Conservation (phyloP, 2,329 filamentous ascomycete species). For the Botryosphaeria dothidea region DNA sequence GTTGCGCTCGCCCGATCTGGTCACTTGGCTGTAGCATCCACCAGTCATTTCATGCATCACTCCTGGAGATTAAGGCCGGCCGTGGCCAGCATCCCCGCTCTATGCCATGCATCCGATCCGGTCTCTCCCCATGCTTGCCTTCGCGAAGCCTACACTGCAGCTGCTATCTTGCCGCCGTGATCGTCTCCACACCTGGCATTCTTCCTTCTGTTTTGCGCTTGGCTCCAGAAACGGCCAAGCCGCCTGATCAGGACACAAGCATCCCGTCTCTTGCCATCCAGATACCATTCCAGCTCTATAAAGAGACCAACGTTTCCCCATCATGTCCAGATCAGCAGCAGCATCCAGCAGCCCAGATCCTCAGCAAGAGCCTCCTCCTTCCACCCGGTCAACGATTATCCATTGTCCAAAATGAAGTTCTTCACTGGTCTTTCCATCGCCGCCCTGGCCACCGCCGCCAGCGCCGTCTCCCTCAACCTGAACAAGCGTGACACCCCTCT, state of each 20-base stretch:
- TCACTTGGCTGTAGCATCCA: neutral
- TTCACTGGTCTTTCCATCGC: neutral
- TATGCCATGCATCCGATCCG: neutral
- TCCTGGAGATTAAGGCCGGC: constrained; percentile 9
- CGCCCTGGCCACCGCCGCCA: neutral
- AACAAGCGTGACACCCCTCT: constrained; percentile 11
- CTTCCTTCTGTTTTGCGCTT: constrained; percentile 13
- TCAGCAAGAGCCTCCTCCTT: neutral
- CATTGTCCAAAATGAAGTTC: constrained; percentile 10
- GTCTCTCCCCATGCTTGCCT: neutral
- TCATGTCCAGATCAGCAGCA: neutral
- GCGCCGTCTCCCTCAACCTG: constrained; percentile 1
- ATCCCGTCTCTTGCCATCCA: neutral
- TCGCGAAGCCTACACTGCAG: neutral
- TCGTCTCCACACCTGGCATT: constrained; percentile 1
- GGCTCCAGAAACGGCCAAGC: neutral
- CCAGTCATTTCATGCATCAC: constrained; percentile 2
- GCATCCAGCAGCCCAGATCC: constrained; percentile 16
- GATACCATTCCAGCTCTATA: neutral
- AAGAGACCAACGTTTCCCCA: neutral
- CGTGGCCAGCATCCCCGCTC: neutral
- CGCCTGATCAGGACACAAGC: neutral
- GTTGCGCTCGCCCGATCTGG: neutral
- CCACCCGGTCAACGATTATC: neutral
- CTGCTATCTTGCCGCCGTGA: constrained; percentile 14